Conservation (phyloP, 371 early-diverging fungal species). For the Conidiobolus incongruus region DNA sequence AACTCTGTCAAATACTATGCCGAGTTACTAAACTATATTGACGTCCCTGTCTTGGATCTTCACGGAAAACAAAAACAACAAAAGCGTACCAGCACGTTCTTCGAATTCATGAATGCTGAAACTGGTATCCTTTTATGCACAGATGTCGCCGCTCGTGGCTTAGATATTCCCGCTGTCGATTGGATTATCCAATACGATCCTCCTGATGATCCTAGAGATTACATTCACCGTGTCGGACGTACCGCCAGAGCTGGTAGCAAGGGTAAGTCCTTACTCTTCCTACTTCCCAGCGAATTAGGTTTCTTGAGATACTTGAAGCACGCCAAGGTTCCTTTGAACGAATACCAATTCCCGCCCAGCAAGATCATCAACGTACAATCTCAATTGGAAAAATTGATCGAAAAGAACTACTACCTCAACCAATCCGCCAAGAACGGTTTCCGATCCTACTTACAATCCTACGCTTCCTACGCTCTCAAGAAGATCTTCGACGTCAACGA, state of each 20-base stretch:
- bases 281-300: slow-evolving; percentile 85
- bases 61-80: slow-evolving; percentile 90
- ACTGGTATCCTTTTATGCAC: slow-evolving; percentile 85
- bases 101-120: slow-evolving; percentile 85
- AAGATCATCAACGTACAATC: slow-evolving; percentile 92
- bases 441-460: slow-evolving; percentile 91
- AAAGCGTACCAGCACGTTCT: slow-evolving; percentile 87
- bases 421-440: slow-evolving; percentile 93
- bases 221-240: slow-evolving; percentile 97
- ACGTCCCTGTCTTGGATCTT: slow-evolving; percentile 85
- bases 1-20: slow-evolving; percentile 89
- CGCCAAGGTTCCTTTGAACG: slow-evolving; percentile 90
- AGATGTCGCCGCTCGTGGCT: slow-evolving; percentile 95
- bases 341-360: slow-evolving; percentile 85
- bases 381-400: slow-evolving; percentile 83
- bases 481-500: slow-evolving; percentile 81
- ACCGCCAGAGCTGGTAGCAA: slow-evolving; percentile 88
- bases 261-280: slow-evolving; percentile 83
- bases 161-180: slow-evolving; percentile 95
- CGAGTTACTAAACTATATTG: slow-evolving; percentile 89
- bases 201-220: slow-evolving; percentile 94
- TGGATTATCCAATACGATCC: slow-evolving; percentile 98
- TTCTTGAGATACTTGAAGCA: slow-evolving; percentile 94
- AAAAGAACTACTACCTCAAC: slow-evolving; percentile 97
- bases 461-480: slow-evolving; percentile 89